Conservation (phyloP, 1,284 basidiomycete species). For the Boletellus deceptivus region DNA sequence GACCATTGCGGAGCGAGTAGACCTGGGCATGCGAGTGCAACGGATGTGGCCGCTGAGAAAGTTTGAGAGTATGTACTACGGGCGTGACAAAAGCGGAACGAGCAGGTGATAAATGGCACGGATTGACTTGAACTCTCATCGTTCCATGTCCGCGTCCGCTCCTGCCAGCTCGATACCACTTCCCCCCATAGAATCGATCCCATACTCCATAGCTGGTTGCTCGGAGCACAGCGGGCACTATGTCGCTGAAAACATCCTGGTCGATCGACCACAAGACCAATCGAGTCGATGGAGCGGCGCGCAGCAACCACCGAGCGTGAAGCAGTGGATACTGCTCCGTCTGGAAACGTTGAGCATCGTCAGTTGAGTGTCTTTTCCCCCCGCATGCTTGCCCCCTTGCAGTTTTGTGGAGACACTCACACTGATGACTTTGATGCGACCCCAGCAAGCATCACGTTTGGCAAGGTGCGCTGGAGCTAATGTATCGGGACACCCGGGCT, state of each 20-base stretch:
- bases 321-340: conserved; percentile 70
- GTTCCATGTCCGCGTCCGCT: conserved; percentile 10
- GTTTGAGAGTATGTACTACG: no score
- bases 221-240: conserved; percentile 71
- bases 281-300: conserved; percentile 72
- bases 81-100: no score
- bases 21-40: no score
- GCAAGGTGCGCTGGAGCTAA: conserved; percentile 56
- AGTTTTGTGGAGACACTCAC: neutral
- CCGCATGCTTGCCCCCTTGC: neutral
- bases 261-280: conserved; percentile 61
- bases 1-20: no score
- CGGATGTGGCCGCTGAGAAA: no score
- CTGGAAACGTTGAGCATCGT: conserved; percentile 57
- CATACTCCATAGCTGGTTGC: conserved; percentile 56
- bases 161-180: conserved; percentile 5
- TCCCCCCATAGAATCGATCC: conserved; percentile 13
- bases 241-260: conserved; percentile 62
- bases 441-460: conserved; percentile 70
- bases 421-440: neutral
- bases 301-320: conserved; percentile 49
- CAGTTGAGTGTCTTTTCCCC: conserved; percentile 50
- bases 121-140: no score
- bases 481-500: neutral
- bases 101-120: no score